A percentile compares a stretch with the other conserved stretches of the same genome.
phyloP scores from a whole-genome alignment of 78 protist genomes.

The Dictyostelium discoideum region dicty_2.7 NC_007088.5:6509501-6510000 shows the following conservation, averaged over 20 bases:
- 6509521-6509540: conserved; percentile 5
- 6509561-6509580: conserved; percentile 28
- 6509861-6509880: not conserved
- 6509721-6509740: conserved; percentile 33
- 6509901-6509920: not conserved
- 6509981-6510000: not conserved
- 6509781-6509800: not conserved
- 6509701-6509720: conserved; percentile 3
- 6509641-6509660: not conserved
- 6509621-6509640: not conserved
- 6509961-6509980: not conserved
- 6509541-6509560: conserved; percentile 35
- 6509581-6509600: conserved; percentile 35
- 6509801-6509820: not conserved
- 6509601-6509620: conserved; percentile 57
- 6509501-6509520: not conserved
- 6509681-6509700: not conserved
- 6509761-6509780: conserved; percentile 33
- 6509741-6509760: conserved; percentile 26
- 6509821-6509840: not conserved
- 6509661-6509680: not conserved
- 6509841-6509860: not conserved
- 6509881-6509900: not conserved
- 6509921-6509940: not conserved
- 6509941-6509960: not conserved